phyloP scores from a whole-genome alignment of 2,329 filamentous ascomycete species.

The Bipolaris gigantea region DNA sequence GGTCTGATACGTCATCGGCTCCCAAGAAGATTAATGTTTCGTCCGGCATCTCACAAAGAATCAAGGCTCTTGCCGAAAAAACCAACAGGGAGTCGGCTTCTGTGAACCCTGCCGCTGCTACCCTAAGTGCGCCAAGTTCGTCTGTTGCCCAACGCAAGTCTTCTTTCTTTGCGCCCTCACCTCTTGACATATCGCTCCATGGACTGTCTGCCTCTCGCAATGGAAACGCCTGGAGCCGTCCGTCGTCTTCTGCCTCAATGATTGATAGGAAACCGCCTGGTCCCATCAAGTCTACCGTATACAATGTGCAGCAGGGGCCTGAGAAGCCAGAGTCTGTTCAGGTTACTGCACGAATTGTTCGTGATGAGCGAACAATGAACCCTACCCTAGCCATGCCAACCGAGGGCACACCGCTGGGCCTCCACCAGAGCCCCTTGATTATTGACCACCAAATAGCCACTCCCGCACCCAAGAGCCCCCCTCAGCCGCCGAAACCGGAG shows the following conservation, averaged over 20 bases:
- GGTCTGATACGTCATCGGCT: constrained; percentile 28
- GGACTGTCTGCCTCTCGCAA: constrained; percentile 32
- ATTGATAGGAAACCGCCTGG: constrained; percentile 30
- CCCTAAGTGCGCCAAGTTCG: constrained; percentile 32
- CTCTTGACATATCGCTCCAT: constrained; percentile 33
- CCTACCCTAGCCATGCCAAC: constrained; percentile 40
- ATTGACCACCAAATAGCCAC: constrained; percentile 62
- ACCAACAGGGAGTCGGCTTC: constrained; percentile 53
- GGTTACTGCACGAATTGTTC: constrained; percentile 81
- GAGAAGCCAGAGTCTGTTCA: constrained; percentile 74
- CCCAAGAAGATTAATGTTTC: constrained; percentile 81
- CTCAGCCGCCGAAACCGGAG: constrained; percentile 32
- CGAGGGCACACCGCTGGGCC: constrained; percentile 58
- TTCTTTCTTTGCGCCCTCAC: constrained; percentile 43
- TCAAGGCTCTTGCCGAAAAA: constrained; percentile 87
- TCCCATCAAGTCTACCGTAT: constrained; percentile 38
- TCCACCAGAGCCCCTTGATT: constrained; percentile 61
- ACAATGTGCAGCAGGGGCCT: constrained; percentile 46
- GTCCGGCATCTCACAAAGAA: constrained; percentile 89
- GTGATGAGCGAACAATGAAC: constrained; percentile 55
- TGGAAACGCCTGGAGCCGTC: constrained; percentile 35
- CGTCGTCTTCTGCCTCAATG: constrained; percentile 30
- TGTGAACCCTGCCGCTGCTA: constrained; percentile 25
- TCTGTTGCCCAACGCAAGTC: constrained; percentile 44
- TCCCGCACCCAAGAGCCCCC: constrained; percentile 29